Evolutionary conservation across 805 yeast species (phyloP).

Genomic region (Wickerhamiella allomyrinae): DNA sequence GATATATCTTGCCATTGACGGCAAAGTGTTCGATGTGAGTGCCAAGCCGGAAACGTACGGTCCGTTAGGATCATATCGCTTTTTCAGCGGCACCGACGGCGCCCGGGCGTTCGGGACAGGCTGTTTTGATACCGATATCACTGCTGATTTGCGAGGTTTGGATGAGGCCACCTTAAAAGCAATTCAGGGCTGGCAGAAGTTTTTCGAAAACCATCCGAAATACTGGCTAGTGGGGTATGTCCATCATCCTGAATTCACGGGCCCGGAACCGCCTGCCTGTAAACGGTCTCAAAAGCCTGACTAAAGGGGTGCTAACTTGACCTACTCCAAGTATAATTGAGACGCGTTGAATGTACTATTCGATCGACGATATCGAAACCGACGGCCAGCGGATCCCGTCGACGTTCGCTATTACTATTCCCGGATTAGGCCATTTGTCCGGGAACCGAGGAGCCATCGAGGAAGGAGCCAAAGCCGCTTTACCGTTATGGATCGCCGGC

Average conservation of each 20-base stretch:
- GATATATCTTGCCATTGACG: constrained; percentile 44
- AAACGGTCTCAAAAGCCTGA: constrained; percentile 11
- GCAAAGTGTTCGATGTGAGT: constrained; percentile 51
- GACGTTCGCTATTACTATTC: constrained; percentile 60
- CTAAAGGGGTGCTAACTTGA: not conserved
- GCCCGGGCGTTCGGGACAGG: constrained; percentile 62
- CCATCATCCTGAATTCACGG: constrained; percentile 30
- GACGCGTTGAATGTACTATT: constrained; percentile 17
- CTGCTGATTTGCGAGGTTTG: constrained; percentile 53
- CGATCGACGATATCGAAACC: constrained; percentile 25
- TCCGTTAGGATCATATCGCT: constrained; percentile 40
- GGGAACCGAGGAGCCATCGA: constrained; percentile 28
- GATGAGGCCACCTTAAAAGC: constrained; percentile 31
- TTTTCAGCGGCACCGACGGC: constrained; percentile 51
- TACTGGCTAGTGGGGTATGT: constrained; percentile 57
- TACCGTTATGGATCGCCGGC: constrained; percentile 84
- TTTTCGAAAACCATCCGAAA: constrained; percentile 30
- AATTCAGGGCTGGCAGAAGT: constrained; percentile 39
- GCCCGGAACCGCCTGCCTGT: constrained; percentile 42
- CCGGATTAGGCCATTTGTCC: constrained; percentile 78
- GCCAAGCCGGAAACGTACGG: constrained; percentile 39
- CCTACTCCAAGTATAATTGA: constrained; percentile 5
- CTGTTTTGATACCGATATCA: constrained; percentile 46
- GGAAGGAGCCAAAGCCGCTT: constrained; percentile 31
- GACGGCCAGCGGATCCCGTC: constrained; percentile 53